phyloP scores from a whole-genome alignment of 1,139 yeast species.

The Lodderomyces jiufengensis region DNA sequence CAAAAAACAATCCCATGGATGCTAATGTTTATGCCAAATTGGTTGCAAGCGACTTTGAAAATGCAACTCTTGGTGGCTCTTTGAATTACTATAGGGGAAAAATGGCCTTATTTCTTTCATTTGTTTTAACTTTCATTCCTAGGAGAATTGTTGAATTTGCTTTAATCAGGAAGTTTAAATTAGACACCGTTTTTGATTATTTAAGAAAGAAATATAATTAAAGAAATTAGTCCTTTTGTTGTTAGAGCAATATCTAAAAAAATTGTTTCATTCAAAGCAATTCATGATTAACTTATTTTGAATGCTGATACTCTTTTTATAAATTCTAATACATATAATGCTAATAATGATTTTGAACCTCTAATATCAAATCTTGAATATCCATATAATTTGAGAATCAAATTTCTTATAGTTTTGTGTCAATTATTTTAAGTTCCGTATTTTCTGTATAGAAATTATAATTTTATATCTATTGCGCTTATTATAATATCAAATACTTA shows the following conservation, averaged over 20 bases:
- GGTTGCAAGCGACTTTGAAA: constrained; percentile 50
- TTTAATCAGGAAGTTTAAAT: constrained; percentile 47
- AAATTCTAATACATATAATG: too few relatives aligned
- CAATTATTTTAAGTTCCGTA: too few relatives aligned
- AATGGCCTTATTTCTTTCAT: constrained; percentile 38
- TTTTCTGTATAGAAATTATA: too few relatives aligned
- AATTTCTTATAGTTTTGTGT: too few relatives aligned
- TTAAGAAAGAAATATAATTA: constrained; percentile 22
- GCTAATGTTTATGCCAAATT: constrained; percentile 53
- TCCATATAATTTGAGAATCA: too few relatives aligned
- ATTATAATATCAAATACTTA: too few relatives aligned
- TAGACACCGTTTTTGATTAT: constrained; percentile 26
- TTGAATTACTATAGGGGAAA: constrained; percentile 54
- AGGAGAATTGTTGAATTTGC: constrained; percentile 44
- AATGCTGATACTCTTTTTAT: background rate
- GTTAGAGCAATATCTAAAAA: background rate
- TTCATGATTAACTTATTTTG: background rate
- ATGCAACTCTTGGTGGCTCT: constrained; percentile 37
- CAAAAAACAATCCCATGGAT: constrained; percentile 54
- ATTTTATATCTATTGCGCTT: too few relatives aligned
- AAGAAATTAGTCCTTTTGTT: background rate
- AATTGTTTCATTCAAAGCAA: background rate
- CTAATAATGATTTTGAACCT: too few relatives aligned
- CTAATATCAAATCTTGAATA: too few relatives aligned
- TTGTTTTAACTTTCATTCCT: constrained; percentile 39